phyloP scores from a whole-genome alignment of 2,329 filamentous ascomycete genomes.

The Aspergillus vadensis region DNA sequence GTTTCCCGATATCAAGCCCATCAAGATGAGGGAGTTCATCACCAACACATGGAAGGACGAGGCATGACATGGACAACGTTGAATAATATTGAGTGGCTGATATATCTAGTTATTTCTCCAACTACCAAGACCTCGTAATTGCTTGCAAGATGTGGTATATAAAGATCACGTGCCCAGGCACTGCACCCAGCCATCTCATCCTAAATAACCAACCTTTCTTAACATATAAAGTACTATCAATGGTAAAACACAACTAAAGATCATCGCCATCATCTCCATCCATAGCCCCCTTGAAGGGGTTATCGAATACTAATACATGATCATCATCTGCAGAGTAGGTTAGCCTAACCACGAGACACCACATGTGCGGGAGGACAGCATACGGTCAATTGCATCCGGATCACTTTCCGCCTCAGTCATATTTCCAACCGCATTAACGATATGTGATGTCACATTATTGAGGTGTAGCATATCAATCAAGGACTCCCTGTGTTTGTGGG shows the following conservation, averaged over 20 bases:
- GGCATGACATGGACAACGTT: not conserved
- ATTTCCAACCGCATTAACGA: not conserved
- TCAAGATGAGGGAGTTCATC: slow-evolving; percentile 29
- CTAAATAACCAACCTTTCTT: no score
- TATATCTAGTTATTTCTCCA: not conserved
- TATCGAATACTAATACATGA: not conserved
- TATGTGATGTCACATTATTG: not conserved
- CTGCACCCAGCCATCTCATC: not conserved
- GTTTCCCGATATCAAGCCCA: slow-evolving; percentile 28
- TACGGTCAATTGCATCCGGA: not conserved
- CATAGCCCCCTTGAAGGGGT: not conserved
- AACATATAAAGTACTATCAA: no score
- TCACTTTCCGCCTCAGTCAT: not conserved
- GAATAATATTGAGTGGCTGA: not conserved
- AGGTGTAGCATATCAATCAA: not conserved
- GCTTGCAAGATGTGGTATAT: not conserved
- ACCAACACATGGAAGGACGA: slow-evolving; percentile 10
- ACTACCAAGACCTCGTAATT: not conserved
- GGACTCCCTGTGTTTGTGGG: not conserved
- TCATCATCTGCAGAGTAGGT: not conserved
- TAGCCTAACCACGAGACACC: not conserved
- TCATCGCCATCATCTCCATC: not conserved
- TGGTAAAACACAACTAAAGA: no score
- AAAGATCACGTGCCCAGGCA: not conserved
- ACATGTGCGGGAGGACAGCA: not conserved